phyloP scores from a whole-genome alignment of 2,329 filamentous ascomycete genomes.

The Epichloe bromicola region DNA sequence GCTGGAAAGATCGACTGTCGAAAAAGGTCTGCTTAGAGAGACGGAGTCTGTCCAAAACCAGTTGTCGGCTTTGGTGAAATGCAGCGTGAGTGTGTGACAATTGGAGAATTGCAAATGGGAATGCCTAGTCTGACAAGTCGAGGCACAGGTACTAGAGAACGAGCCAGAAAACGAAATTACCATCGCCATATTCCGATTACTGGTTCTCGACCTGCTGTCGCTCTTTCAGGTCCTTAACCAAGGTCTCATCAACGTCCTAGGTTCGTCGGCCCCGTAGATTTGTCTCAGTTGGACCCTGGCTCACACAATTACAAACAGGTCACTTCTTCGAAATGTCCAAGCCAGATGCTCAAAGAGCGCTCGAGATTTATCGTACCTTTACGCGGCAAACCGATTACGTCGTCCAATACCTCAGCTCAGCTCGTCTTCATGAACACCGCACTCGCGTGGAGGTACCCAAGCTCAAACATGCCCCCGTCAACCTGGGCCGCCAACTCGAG shows the following conservation, averaged over 20 bases:
- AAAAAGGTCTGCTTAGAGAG: slow-evolving; percentile 84
- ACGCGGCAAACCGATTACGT: slow-evolving; percentile 86
- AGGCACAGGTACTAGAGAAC: slow-evolving; percentile 59
- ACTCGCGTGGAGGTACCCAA: slow-evolving; percentile 92
- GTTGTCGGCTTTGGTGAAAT: slow-evolving; percentile 73
- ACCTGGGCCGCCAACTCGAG: slow-evolving; percentile 75
- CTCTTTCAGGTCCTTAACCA: slow-evolving; percentile 95
- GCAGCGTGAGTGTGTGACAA: slow-evolving; percentile 52
- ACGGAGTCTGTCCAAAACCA: slow-evolving; percentile 85
- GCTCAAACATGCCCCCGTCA: slow-evolving; percentile 91
- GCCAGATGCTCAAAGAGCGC: slow-evolving; percentile 79
- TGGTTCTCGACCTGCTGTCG: slow-evolving; percentile 79
- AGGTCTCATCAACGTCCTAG: slow-evolving; percentile 90
- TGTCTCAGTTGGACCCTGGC: slow-evolving; percentile 5
- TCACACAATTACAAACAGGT: slow-evolving; percentile 37
- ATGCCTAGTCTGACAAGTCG: not conserved
- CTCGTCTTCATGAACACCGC: slow-evolving; percentile 80
- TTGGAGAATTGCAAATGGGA: not conserved
- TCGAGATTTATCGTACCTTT: slow-evolving; percentile 86
- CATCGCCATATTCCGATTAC: slow-evolving; percentile 78
- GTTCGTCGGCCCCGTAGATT: slow-evolving; percentile 34
- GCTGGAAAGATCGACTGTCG: slow-evolving; percentile 73
- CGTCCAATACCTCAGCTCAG: slow-evolving; percentile 76
- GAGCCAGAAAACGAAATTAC: slow-evolving; percentile 96
- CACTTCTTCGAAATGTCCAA: slow-evolving; percentile 98